Percentiles rank a stretch among this genome's conserved stretches.
phyloP scores from a whole-genome alignment of 768 basidiomycete genomes.

The Mycena epipterygia region DNA sequence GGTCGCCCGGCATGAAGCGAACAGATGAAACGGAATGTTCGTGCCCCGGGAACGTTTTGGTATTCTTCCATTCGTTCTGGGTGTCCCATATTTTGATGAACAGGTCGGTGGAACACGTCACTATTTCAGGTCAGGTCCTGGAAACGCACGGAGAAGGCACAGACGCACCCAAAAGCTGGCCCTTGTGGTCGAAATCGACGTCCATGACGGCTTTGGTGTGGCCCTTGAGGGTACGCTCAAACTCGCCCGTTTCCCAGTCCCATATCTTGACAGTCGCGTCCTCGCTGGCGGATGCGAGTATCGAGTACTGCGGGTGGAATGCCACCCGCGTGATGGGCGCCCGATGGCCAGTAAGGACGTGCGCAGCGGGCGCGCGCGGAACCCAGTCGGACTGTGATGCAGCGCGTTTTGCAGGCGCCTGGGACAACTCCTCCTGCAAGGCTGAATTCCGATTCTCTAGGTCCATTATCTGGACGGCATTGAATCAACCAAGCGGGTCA shows the following conservation, averaged over 20 bases:
- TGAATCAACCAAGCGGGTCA: slow-evolving; percentile 25
- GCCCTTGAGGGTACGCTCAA: slow-evolving; percentile 91
- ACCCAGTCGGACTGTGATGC: slow-evolving; percentile 87
- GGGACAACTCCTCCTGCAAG: slow-evolving; percentile 77
- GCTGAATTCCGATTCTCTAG: slow-evolving; percentile 88
- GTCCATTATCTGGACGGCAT: slow-evolving; percentile 85
- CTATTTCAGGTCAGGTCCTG: slow-evolving; percentile 47
- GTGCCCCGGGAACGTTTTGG: slow-evolving; percentile 89
- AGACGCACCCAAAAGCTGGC: slow-evolving; percentile 79
- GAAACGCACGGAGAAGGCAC: not conserved
- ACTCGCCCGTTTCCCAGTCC: slow-evolving; percentile 97
- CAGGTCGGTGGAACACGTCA: slow-evolving; percentile 85
- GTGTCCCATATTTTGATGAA: slow-evolving; percentile 96
- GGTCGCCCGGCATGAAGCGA: slow-evolving; percentile 88
- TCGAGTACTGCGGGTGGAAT: slow-evolving; percentile 89
- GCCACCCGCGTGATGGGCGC: slow-evolving; percentile 82
- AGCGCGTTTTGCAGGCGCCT: slow-evolving; percentile 65
- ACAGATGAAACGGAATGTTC: slow-evolving; percentile 93
- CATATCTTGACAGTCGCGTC: slow-evolving; percentile 93
- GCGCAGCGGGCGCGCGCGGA: slow-evolving; percentile 86
- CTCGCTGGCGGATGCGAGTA: slow-evolving; percentile 88
- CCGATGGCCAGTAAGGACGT: slow-evolving; percentile 82
- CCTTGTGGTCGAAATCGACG: slow-evolving; percentile 91
- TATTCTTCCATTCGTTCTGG: slow-evolving; percentile 91
- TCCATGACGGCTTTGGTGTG: slow-evolving; percentile 92